These are phyloP conservation scores for Suillus variegatus DNA, from an alignment of 768 basidiomycete species.

Conservation along the genomic window DNA sequence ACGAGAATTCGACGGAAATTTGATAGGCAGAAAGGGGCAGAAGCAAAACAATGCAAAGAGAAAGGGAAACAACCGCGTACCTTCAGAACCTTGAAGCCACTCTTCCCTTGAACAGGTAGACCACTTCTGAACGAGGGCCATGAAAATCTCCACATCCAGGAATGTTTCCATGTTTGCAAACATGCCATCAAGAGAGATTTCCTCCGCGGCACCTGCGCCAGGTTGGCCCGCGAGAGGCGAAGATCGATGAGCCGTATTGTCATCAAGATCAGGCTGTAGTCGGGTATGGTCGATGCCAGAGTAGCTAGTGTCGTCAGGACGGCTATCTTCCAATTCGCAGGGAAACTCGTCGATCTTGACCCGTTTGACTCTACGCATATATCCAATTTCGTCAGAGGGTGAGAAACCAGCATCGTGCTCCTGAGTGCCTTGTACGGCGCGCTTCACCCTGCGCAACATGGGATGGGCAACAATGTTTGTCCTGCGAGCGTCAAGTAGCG, in stretches of 20 bases:
- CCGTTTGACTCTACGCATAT: neutral
- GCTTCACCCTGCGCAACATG: slow-evolving; percentile 2
- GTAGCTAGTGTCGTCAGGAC: neutral
- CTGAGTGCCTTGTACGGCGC: neutral
- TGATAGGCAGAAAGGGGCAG: slow-evolving; percentile 20
- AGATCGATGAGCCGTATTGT: neutral
- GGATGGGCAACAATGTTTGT: neutral
- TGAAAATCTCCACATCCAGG: slow-evolving; percentile 24
- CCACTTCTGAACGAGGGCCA: slow-evolving; percentile 28
- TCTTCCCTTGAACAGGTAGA: slow-evolving; percentile 30
- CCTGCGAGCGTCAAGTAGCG: neutral
- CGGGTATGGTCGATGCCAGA: neutral
- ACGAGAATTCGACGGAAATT: slow-evolving; percentile 18
- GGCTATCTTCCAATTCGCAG: neutral
- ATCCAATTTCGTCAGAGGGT: neutral
- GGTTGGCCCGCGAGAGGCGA: neutral
- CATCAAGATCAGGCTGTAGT: neutral
- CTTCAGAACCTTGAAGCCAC: slow-evolving; percentile 32
- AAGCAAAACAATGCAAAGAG: neutral
- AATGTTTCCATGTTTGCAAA: slow-evolving; percentile 21
- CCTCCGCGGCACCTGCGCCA: neutral
- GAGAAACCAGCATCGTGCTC: neutral
- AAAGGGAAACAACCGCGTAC: slow-evolving; percentile 15
- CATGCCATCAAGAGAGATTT: slow-evolving; percentile 16
- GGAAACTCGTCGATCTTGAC: neutral